A percentile compares a stretch with the other conserved stretches of the same genome.
Evolutionary conservation across 495 filamentous ascomycete species (phyloP).

Genomic region (Filosporella fistucella): DNA sequence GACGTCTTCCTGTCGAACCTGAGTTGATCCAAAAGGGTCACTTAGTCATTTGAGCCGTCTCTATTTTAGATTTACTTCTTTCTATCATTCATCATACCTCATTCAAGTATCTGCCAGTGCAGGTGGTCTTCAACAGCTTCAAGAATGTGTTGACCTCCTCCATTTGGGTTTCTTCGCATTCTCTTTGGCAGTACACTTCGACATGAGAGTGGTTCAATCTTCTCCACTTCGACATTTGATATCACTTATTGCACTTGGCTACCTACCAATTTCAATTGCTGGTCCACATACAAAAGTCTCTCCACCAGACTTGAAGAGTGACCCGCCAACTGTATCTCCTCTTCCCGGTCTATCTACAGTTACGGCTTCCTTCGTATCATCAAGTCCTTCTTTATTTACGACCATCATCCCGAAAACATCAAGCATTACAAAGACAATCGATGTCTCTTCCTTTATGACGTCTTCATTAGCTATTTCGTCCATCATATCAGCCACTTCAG

Average conservation of each 20-base stretch:
- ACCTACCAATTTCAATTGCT: neutral
- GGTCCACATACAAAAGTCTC: neutral
- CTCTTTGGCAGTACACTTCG: conserved; percentile 4
- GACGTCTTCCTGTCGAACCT: conserved; percentile 12
- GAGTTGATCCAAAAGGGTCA: conserved; percentile 21
- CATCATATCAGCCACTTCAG: neutral
- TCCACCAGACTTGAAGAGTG: neutral
- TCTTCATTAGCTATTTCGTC: neutral
- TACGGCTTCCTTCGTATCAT: too few relatives aligned
- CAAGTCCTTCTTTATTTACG: too few relatives aligned
- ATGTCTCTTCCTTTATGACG: conserved; percentile 9
- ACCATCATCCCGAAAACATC: too few relatives aligned
- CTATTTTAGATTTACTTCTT: conserved; percentile 15
- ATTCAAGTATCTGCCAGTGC: conserved; percentile 12
- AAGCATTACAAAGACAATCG: conserved; percentile 4
- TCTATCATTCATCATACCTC: conserved; percentile 9
- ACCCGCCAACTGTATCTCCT: neutral
- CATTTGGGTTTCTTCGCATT: conserved; percentile 6
- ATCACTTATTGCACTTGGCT: conserved; percentile 2
- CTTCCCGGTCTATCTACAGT: too few relatives aligned
- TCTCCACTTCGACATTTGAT: conserved; percentile 3
- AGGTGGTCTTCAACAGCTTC: conserved; percentile 4
- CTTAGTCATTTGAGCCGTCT: conserved; percentile 13
- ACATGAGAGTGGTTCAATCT: conserved; percentile 15
- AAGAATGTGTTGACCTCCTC: conserved; percentile 19